phyloP scores from a whole-genome alignment of 768 basidiomycete genomes.

The Rhodotorula kratochvilovae region DNA sequence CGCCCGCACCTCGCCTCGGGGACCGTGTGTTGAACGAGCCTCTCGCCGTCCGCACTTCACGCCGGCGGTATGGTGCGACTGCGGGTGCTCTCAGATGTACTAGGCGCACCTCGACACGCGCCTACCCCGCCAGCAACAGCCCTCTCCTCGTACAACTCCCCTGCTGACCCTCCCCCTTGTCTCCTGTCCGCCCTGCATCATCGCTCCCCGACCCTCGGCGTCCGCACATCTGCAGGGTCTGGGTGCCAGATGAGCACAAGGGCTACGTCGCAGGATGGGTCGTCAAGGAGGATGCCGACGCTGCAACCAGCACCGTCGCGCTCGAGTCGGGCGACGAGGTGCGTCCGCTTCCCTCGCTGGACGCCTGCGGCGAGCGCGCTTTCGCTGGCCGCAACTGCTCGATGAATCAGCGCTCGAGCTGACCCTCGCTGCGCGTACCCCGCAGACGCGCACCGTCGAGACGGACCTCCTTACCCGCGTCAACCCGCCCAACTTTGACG shows the following conservation, averaged over 20 bases:
- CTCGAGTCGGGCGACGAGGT: conserved; percentile 49
- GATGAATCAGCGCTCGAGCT: too few species aligned
- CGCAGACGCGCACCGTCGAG: conserved; percentile 20
- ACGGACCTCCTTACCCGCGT: conserved; percentile 35
- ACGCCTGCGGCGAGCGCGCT: too few species aligned
- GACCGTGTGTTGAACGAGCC: conserved; percentile 1
- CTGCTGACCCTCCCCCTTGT: neutral
- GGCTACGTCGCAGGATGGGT: conserved; percentile 96
- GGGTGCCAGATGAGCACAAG: conserved; percentile 87
- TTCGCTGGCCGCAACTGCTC: too few species aligned
- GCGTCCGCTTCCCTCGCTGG: neutral
- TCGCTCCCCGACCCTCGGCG: neutral
- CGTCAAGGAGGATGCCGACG: conserved; percentile 73
- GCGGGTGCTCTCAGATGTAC: too few species aligned
- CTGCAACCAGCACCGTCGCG: conserved; percentile 64
- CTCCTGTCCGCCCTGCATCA: neutral
- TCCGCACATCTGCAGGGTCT: conserved; percentile 58
- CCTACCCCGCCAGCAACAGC: too few species aligned
- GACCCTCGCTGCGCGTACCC: neutral
- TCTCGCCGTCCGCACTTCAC: too few species aligned
- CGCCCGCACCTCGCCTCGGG: too few species aligned
- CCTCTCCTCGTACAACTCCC: too few species aligned
- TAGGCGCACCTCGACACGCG: too few species aligned
- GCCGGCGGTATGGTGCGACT: too few species aligned
- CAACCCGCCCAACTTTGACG: conserved; percentile 63